Evolutionary conservation across 2,329 filamentous ascomycete genomes (phyloP).

Genomic region (Epichloe sylvatica): DNA sequence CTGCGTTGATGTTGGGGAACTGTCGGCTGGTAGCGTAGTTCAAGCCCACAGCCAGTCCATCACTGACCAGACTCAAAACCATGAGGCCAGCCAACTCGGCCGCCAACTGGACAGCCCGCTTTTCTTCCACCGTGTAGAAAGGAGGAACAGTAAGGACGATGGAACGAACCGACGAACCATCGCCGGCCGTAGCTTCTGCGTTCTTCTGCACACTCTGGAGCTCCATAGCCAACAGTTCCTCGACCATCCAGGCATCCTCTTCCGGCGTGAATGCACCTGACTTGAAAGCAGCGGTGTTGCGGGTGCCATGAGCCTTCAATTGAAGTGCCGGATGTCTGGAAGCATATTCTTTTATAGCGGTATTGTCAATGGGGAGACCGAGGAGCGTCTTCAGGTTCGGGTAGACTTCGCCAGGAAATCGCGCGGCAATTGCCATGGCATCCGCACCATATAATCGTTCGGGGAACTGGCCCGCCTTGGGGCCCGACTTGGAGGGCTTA

Average conservation of each 20-base stretch:
- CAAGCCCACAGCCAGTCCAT: constrained; percentile 81
- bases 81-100: constrained; percentile 80
- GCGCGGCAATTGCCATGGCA: constrained; percentile 70
- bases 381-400: constrained; percentile 84
- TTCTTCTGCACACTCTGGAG: constrained; percentile 83
- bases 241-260: constrained; percentile 60
- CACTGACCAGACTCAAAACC: constrained; percentile 71
- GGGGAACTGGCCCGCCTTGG: constrained; percentile 55
- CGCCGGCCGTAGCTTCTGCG: constrained; percentile 69
- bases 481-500: constrained; percentile 61
- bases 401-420: constrained; percentile 89
- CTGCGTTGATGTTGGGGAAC: constrained; percentile 72
- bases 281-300: constrained; percentile 67
- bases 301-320: constrained; percentile 43
- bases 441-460: constrained; percentile 88
- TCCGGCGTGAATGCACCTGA: constrained; percentile 51
- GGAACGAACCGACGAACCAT: constrained; percentile 59
- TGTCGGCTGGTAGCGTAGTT: constrained; percentile 89
- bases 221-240: constrained; percentile 94
- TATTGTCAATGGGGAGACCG: constrained; percentile 52
- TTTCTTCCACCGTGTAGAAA: constrained; percentile 85
- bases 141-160: constrained; percentile 79
- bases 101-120: constrained; percentile 68
- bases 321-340: constrained; percentile 66
- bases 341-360: constrained; percentile 55